These are phyloP conservation scores for Fusarium chuoi DNA, from an alignment of 2,329 filamentous ascomycete genomes.

Conservation along the genomic window DNA sequence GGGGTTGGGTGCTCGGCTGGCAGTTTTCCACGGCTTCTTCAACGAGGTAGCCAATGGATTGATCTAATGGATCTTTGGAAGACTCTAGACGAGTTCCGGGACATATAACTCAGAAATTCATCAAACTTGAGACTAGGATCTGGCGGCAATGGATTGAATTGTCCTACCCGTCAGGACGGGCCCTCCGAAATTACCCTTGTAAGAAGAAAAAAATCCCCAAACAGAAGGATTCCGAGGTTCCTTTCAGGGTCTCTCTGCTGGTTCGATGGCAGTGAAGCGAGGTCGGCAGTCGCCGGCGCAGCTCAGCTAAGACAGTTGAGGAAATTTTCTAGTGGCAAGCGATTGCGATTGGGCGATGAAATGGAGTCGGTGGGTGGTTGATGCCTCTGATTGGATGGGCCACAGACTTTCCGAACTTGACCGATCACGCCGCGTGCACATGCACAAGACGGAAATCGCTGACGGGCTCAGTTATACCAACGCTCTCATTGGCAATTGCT, in stretches of 20 bases:
- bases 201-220: neutral
- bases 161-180: neutral
- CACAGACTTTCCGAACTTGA: constrained; percentile 39
- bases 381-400: constrained; percentile 4
- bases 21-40: constrained; percentile 9
- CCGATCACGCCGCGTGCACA: constrained; percentile 35
- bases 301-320: constrained; percentile 14
- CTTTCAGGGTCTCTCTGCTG: constrained; percentile 1
- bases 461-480: constrained; percentile 35
- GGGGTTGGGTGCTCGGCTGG: neutral
- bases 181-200: neutral
- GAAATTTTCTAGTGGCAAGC: constrained; percentile 22
- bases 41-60: neutral
- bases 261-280: constrained; percentile 15
- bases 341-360: constrained; percentile 20
- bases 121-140: neutral
- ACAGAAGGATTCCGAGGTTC: constrained; percentile 8
- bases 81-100: neutral
- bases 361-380: neutral
- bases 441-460: constrained; percentile 22
- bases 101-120: neutral
- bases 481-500: constrained; percentile 41
- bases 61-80: neutral
- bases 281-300: constrained; percentile 26
- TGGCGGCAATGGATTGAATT: neutral